These are phyloP conservation scores for Oryza glaberrima DNA, from an alignment of 176 grass and related monocot genomes.

Conservation along the genomic window DNA sequence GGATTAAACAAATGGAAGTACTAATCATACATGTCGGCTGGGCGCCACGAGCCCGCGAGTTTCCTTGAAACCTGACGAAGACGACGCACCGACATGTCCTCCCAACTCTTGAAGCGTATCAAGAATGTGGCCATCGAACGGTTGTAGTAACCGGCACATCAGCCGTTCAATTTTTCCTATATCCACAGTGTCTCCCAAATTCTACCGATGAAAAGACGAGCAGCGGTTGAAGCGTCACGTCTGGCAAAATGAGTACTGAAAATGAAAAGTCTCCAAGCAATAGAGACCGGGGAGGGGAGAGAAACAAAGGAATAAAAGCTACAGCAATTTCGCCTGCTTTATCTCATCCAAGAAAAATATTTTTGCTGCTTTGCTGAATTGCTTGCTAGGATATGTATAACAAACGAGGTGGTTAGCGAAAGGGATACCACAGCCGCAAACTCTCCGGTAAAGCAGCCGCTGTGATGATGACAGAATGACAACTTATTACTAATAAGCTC, in stretches of 20 bases:
- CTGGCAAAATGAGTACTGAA: not conserved
- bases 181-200: not conserved
- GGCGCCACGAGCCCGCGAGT: constrained; percentile 33
- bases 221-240: constrained; percentile 16
- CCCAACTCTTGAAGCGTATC: not conserved
- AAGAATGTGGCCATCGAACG: constrained; percentile 19
- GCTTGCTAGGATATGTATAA: not conserved
- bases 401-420: constrained; percentile 35
- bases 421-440: constrained; percentile 33
- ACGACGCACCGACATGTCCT: constrained; percentile 39
- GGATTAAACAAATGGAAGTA: constrained; percentile 5
- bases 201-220: not conserved
- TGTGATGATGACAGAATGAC: constrained; percentile 16
- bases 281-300: not conserved
- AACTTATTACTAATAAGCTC: not conserved
- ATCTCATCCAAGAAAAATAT: not conserved
- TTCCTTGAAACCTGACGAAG: constrained; percentile 1
- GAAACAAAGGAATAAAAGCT: not conserved
- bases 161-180: not conserved
- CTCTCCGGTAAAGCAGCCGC: not conserved
- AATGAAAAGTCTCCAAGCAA: not conserved
- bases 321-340: not conserved
- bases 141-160: not conserved
- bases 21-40: constrained; percentile 33
- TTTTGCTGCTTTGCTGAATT: not conserved